phyloP scores from a whole-genome alignment of 805 yeast species.

The Naumovozyma baii region DNA sequence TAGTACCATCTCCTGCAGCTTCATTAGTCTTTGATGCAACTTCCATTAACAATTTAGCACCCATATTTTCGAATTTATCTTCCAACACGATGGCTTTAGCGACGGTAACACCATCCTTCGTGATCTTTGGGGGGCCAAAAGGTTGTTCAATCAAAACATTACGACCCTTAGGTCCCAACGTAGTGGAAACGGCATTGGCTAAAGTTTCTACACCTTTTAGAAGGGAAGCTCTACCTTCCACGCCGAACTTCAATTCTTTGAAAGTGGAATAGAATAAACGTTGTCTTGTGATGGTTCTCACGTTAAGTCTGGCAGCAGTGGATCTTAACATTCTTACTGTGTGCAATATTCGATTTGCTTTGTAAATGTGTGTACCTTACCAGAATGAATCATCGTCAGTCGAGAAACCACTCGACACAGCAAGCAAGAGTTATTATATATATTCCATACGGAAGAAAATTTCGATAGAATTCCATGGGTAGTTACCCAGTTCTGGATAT shows the following conservation, averaged over 20 bases:
- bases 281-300: constrained; percentile 5
- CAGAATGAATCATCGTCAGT: no score
- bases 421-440: no score
- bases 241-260: constrained; percentile 94
- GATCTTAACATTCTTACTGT: constrained; percentile 13
- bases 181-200: constrained; percentile 93
- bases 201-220: constrained; percentile 88
- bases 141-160: constrained; percentile 94
- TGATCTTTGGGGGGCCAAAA: constrained; percentile 94
- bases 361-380: no score
- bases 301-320: constrained; percentile 7
- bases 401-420: no score
- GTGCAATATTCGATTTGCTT: background rate
- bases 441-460: no score
- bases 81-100: constrained; percentile 74
- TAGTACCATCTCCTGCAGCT: constrained; percentile 97
- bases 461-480: background rate
- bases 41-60: constrained; percentile 90
- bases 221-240: constrained; percentile 92
- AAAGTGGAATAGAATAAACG: constrained; percentile 40
- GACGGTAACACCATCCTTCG: constrained; percentile 98
- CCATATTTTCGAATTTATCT: constrained; percentile 92
- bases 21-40: constrained; percentile 96
- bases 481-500: background rate
- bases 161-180: constrained; percentile 97